Percentiles rank a stretch among this genome's conserved stretches.
phyloP scores from a whole-genome alignment of 345 rosid genomes.

The Melaleuca alternifolia region DNA sequence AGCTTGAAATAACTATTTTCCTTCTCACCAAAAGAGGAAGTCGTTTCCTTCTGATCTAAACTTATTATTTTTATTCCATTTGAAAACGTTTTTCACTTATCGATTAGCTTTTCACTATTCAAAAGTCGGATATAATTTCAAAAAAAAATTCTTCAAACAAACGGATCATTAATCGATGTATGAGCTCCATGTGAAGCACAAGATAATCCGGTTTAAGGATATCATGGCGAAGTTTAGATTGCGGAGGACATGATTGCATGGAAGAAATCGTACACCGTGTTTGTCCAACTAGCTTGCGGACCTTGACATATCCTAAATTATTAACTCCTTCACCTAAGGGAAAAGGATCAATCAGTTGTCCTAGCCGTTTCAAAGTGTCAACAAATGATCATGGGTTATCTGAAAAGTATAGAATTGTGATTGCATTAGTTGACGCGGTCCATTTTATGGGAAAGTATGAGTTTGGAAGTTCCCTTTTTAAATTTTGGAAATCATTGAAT shows the following conservation, averaged over 20 bases:
- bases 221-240: not conserved
- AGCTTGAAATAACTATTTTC: rapidly evolving
- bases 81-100: not conserved
- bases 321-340: not conserved
- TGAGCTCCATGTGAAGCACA: not conserved
- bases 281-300: not conserved
- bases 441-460: not conserved
- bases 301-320: not conserved
- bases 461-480: not conserved
- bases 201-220: not conserved
- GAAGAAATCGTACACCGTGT: not conserved
- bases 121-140: not conserved
- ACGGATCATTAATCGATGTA: not conserved
- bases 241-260: not conserved
- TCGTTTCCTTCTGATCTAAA: not conserved
- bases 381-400: not conserved
- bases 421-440: not conserved
- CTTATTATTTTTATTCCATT: not conserved
- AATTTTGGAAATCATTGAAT: not conserved
- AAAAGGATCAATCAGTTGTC: not conserved
- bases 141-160: not conserved
- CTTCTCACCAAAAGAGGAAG: not conserved
- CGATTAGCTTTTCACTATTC: not conserved
- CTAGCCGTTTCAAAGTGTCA: not conserved
- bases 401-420: not conserved